A percentile compares a stretch with the other conserved stretches of the same genome.
phyloP scores from a whole-genome alignment of 306 rosid genomes.

The Quercus parvula region DNA sequence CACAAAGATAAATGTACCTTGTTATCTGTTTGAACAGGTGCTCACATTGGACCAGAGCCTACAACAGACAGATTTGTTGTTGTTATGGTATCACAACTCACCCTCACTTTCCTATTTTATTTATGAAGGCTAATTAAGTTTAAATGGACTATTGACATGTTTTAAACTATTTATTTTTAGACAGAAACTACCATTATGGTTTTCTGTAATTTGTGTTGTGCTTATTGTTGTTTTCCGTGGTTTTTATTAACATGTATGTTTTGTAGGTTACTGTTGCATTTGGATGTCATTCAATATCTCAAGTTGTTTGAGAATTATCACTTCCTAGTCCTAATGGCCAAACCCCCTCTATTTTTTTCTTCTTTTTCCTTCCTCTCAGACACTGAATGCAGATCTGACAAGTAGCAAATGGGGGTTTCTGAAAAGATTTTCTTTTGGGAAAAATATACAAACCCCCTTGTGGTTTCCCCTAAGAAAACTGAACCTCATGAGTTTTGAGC shows the following conservation, averaged over 20 bases:
- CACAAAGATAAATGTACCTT: not conserved
- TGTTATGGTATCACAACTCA: slow-evolving; percentile 64
- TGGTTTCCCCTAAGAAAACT: too few relatives aligned
- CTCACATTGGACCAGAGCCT: slow-evolving; percentile 98
- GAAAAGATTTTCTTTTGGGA: not conserved
- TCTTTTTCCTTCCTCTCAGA: not conserved
- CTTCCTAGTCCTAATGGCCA: not conserved
- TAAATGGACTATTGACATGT: not conserved
- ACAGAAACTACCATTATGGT: not conserved
- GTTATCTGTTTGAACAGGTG: slow-evolving; percentile 46
- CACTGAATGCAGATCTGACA: not conserved
- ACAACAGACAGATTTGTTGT: slow-evolving; percentile 96
- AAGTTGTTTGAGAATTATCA: not conserved
- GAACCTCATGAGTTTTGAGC: too few relatives aligned
- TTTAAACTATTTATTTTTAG: not conserved
- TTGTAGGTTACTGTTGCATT: not conserved
- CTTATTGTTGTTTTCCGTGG: not conserved
- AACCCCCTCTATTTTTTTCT: too few relatives aligned
- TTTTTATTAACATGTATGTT: not conserved
- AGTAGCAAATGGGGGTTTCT: not conserved
- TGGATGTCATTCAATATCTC: not conserved
- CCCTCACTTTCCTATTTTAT: not conserved
- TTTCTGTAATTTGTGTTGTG: not conserved
- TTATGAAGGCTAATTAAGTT: not conserved
- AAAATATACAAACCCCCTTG: too few relatives aligned